Evolutionary conservation across 1,139 yeast species (phyloP).

Genomic region (Komagataea norvegica): DNA sequence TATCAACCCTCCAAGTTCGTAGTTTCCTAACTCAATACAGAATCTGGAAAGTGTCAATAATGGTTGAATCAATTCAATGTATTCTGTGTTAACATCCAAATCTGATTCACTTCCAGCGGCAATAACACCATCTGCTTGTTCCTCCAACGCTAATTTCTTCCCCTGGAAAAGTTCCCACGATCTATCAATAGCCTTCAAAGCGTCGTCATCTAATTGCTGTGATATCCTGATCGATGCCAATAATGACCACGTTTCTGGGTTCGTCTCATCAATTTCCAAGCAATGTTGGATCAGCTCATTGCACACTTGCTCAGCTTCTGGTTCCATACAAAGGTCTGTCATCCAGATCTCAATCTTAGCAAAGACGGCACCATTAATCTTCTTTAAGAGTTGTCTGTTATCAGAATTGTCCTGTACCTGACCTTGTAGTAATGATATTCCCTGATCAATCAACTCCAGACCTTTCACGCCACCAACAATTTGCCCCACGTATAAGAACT

Average conservation of each 20-base stretch:
- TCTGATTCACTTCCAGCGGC: conserved; percentile 16
- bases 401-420: conserved; percentile 29
- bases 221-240: conserved; percentile 87
- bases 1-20: conserved; percentile 59
- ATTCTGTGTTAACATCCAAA: conserved; percentile 43
- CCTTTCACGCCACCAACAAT: conserved; percentile 83
- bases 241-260: conserved; percentile 76
- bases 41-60: conserved; percentile 65
- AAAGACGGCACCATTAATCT: conserved; percentile 69
- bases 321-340: conserved; percentile 97
- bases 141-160: conserved; percentile 48
- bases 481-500: conserved; percentile 88
- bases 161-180: conserved; percentile 67
- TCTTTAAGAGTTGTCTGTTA: conserved; percentile 28
- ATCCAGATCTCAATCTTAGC: conserved; percentile 95
- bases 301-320: conserved; percentile 79
- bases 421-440: conserved; percentile 40
- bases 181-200: conserved; percentile 58
- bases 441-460: conserved; percentile 56
- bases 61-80: conserved; percentile 62
- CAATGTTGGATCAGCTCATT: conserved; percentile 67
- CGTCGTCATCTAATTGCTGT: conserved; percentile 74
- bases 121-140: conserved; percentile 15
- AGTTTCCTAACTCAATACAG: conserved; percentile 71
- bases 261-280: conserved; percentile 48